phyloP scores from a whole-genome alignment of 768 basidiomycete species.

The Candolleomyces eurysporus region DNA sequence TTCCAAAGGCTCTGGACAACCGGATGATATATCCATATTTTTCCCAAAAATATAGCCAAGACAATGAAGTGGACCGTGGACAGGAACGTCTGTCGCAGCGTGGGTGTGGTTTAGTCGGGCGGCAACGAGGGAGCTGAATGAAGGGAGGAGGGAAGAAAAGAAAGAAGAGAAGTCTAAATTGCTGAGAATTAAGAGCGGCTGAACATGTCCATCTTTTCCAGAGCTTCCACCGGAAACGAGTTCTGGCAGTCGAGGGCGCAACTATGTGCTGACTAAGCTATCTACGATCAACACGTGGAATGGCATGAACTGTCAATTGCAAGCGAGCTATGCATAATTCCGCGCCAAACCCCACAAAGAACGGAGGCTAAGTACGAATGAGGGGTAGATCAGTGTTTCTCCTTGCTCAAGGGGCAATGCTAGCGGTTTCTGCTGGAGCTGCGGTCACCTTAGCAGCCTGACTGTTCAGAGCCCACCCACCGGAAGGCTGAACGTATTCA shows the following conservation, averaged over 20 bases:
- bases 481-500: too few species aligned
- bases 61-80: neutral
- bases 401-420: too few species aligned
- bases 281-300: neutral
- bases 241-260: neutral
- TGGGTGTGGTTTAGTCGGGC: neutral
- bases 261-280: neutral
- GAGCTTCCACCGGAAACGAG: slow-evolving; percentile 1
- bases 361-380: too few species aligned
- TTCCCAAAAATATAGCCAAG: neutral
- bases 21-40: slow-evolving; percentile 9
- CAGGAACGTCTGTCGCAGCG: neutral
- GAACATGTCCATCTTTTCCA: slow-evolving; percentile 1
- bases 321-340: too few species aligned
- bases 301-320: neutral
- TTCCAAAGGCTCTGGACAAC: slow-evolving; percentile 30
- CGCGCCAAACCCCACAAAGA: too few species aligned
- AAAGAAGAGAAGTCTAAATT: neutral
- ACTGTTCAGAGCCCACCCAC: too few species aligned
- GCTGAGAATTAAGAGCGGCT: slow-evolving; percentile 2
- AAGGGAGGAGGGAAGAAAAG: neutral
- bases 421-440: too few species aligned
- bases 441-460: too few species aligned
- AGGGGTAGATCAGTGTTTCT: too few species aligned
- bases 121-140: neutral